Conservation (phyloP, 768 basidiomycete species). For the Suillus variegatus region DNA sequence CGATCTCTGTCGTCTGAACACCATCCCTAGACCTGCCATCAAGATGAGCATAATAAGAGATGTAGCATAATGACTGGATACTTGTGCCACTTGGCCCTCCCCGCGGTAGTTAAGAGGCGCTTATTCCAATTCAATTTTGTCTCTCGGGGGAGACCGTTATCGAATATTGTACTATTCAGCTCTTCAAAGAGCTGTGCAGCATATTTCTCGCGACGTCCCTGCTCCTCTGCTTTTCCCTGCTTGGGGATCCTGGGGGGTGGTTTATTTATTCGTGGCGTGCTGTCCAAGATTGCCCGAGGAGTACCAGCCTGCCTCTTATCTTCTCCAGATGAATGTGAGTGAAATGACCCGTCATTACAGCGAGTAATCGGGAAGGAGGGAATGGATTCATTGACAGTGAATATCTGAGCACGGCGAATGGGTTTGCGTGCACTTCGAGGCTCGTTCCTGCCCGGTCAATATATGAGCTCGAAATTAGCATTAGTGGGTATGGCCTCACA, state of each 20-base stretch:
- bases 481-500: constrained; percentile 30
- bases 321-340: constrained; percentile 12
- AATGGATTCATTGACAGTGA: not conserved
- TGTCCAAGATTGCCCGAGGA: constrained; percentile 13
- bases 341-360: not conserved
- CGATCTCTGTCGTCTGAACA: constrained; percentile 61
- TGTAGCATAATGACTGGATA: constrained; percentile 20
- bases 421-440: constrained; percentile 51
- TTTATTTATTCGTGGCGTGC: constrained; percentile 12
- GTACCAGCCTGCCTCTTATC: not conserved
- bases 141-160: constrained; percentile 48
- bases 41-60: constrained; percentile 1
- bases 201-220: constrained; percentile 47
- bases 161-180: constrained; percentile 61
- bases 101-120: constrained; percentile 66
- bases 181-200: constrained; percentile 61
- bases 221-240: constrained; percentile 47
- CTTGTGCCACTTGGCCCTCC: constrained; percentile 67
- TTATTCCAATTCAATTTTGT: constrained; percentile 70
- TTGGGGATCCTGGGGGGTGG: constrained; percentile 32
- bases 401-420: constrained; percentile 25
- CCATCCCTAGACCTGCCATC: constrained; percentile 54
- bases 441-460: constrained; percentile 40
- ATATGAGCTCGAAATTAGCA: constrained; percentile 2
- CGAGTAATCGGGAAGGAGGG: not conserved